Conservation (phyloP, 306 rosid genomes). For the Hippophae gyantsensis region DNA sequence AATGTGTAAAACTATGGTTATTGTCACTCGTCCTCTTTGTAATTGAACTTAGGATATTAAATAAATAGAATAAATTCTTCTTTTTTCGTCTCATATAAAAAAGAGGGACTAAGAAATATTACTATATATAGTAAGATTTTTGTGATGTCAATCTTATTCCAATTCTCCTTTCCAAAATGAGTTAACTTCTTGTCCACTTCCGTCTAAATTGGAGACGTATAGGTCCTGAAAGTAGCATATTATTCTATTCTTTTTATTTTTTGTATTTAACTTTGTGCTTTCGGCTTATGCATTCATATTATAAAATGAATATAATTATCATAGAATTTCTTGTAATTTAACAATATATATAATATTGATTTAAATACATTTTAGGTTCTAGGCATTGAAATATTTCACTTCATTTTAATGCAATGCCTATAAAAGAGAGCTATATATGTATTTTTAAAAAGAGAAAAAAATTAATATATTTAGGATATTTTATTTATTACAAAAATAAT, state of each 20-base stretch:
- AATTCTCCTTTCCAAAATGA: not conserved
- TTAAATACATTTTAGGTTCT: too few species aligned
- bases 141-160: constrained; percentile 6
- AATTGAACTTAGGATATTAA: too few species aligned
- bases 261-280: constrained; percentile 22
- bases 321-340: not conserved
- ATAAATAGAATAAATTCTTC: too few species aligned
- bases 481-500: too few species aligned
- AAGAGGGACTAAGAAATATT: constrained; percentile 38
- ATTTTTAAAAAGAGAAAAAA: too few species aligned
- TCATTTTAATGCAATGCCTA: too few species aligned
- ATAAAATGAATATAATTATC: not conserved
- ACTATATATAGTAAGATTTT: constrained; percentile 34
- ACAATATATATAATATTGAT: not conserved
- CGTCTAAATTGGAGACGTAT: constrained; percentile 27
- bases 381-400: too few species aligned
- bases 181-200: constrained; percentile 17
- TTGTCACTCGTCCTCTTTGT: too few species aligned
- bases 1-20: too few species aligned
- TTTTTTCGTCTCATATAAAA: too few species aligned
- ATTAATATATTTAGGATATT: too few species aligned
- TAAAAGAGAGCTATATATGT: too few species aligned
- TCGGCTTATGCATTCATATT: constrained; percentile 34
- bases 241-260: not conserved
- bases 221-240: not conserved